A percentile compares a stretch with the other conserved stretches of the same genome.
phyloP scores from a whole-genome alignment of 2,329 filamentous ascomycete genomes.

The Venturia asperata region DNA sequence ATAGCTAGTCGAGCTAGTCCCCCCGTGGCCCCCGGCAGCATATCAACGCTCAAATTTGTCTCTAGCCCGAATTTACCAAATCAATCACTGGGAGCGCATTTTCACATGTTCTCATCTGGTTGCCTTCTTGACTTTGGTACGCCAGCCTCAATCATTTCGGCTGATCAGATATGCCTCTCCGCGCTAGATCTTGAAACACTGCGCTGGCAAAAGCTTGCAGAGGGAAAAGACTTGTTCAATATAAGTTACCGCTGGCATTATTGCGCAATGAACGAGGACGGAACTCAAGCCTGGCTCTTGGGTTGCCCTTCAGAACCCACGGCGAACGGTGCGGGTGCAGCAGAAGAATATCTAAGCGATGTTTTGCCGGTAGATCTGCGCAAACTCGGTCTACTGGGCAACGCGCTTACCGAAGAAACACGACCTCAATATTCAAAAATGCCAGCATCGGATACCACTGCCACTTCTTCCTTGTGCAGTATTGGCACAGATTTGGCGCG shows the following conservation, averaged over 20 bases:
- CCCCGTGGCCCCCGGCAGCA: slow-evolving; percentile 68
- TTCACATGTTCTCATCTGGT: slow-evolving; percentile 89
- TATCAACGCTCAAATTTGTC: slow-evolving; percentile 84
- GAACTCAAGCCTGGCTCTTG: slow-evolving; percentile 94
- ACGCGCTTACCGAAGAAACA: slow-evolving; percentile 49
- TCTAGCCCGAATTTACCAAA: slow-evolving; percentile 79
- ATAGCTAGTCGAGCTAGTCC: slow-evolving; percentile 41
- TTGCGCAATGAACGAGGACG: slow-evolving; percentile 89
- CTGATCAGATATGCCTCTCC: slow-evolving; percentile 83
- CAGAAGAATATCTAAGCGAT: slow-evolving; percentile 90
- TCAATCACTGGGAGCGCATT: slow-evolving; percentile 86
- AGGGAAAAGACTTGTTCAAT: slow-evolving; percentile 89
- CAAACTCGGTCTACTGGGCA: slow-evolving; percentile 83
- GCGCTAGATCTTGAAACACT: slow-evolving; percentile 79
- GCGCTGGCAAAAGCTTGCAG: slow-evolving; percentile 90
- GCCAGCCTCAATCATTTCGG: slow-evolving; percentile 76
- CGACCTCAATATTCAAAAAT: slow-evolving; percentile 35
- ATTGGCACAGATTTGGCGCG: slow-evolving; percentile 79
- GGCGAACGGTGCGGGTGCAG: slow-evolving; percentile 58
- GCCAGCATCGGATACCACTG: slow-evolving; percentile 48
- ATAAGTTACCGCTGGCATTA: slow-evolving; percentile 96
- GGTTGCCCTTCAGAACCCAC: slow-evolving; percentile 73
- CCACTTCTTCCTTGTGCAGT: slow-evolving; percentile 46
- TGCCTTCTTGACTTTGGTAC: slow-evolving; percentile 92
- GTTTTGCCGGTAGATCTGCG: slow-evolving; percentile 90